Conservation (phyloP, 257 asterid species). For the Buddleja alternifolia region DNA sequence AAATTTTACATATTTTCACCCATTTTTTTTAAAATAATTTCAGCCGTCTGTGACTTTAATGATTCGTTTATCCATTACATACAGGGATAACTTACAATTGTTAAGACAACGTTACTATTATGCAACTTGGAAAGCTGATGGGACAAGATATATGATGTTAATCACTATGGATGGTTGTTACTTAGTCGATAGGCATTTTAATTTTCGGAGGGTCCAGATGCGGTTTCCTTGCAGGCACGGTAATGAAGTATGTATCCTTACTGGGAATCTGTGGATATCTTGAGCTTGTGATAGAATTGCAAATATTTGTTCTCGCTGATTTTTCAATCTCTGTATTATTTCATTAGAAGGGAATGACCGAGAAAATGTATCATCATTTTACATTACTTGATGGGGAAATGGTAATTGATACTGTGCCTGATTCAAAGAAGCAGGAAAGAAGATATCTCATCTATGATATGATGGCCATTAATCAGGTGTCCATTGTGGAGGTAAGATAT, state of each 20-base stretch:
- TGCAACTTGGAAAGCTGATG: constrained; percentile 99
- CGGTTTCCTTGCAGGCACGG: constrained; percentile 82
- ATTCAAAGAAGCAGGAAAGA: constrained; percentile 79
- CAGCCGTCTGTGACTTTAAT: background rate
- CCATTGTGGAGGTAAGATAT: constrained; percentile 78
- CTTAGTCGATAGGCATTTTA: constrained; percentile 86
- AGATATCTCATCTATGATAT: constrained; percentile 96
- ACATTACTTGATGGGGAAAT: constrained; percentile 99
- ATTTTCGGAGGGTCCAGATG: constrained; percentile 96
- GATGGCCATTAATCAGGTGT: constrained; percentile 80
- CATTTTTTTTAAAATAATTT: background rate
- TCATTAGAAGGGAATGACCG: constrained; percentile 63
- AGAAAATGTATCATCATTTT: constrained; percentile 73
- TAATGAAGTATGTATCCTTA: constrained; percentile 61
- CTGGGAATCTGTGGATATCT: constrained; percentile 22
- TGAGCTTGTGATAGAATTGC: constrained; percentile 21
- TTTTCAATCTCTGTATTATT: constrained; percentile 19
- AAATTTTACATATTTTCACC: too few relatives aligned
- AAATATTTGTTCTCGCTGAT: constrained; percentile 17
- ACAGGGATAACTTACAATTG: constrained; percentile 91
- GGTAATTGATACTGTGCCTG: constrained; percentile 89
- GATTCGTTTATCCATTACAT: constrained; percentile 18
- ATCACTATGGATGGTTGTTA: constrained; percentile 96
- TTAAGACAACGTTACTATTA: constrained; percentile 93
- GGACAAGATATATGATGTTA: constrained; percentile 98